A percentile compares a stretch with the other conserved stretches of the same genome.
These are phyloP conservation scores for Fonsecaea nubica DNA, from an alignment of 2,329 filamentous ascomycete genomes.

Conservation along the genomic window DNA sequence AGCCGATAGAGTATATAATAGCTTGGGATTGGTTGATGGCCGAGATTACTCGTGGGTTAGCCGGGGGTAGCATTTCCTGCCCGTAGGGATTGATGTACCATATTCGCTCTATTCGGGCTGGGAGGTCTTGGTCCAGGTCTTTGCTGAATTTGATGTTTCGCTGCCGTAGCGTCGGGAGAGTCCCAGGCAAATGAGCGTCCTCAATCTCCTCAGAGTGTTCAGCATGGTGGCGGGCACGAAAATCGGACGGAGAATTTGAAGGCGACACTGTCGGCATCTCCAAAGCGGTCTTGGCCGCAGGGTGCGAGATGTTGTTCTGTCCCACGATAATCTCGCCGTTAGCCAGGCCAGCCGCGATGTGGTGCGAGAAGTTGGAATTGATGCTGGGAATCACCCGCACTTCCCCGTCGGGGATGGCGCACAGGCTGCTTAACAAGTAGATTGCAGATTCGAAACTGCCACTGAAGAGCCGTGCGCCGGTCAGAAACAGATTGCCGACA, in stretches of 20 bases:
- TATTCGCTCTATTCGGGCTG: slow-evolving; percentile 76
- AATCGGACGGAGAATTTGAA: slow-evolving; percentile 42
- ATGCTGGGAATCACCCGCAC: slow-evolving; percentile 86
- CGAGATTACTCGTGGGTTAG: slow-evolving; percentile 79
- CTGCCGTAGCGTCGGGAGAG: slow-evolving; percentile 76
- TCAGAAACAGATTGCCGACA: slow-evolving; percentile 80
- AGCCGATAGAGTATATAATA: slow-evolving; percentile 92
- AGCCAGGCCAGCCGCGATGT: slow-evolving; percentile 82
- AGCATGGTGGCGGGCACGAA: slow-evolving; percentile 35
- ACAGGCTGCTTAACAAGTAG: slow-evolving; percentile 85
- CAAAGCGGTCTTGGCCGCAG: slow-evolving; percentile 53
- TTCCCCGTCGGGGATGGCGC: slow-evolving; percentile 73
- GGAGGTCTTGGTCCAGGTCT: slow-evolving; percentile 80
- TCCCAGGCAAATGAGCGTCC: slow-evolving; percentile 62
- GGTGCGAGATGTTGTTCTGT: slow-evolving; percentile 91
- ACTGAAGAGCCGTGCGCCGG: slow-evolving; percentile 85
- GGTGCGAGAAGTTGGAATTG: slow-evolving; percentile 93
- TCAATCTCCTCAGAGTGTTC: slow-evolving; percentile 47
- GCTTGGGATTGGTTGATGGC: slow-evolving; percentile 69
- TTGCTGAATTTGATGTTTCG: slow-evolving; percentile 86
- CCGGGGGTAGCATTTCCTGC: slow-evolving; percentile 86
- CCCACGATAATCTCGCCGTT: slow-evolving; percentile 83
- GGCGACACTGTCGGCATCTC: slow-evolving; percentile 44
- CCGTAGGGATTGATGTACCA: slow-evolving; percentile 99
- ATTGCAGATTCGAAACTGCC: slow-evolving; percentile 92